Evolutionary conservation across 2,329 filamentous ascomycete species (phyloP), one percentile per base, ranked within the genome.

Genomic region (Pseudogymnoascus sp.): DNA sequence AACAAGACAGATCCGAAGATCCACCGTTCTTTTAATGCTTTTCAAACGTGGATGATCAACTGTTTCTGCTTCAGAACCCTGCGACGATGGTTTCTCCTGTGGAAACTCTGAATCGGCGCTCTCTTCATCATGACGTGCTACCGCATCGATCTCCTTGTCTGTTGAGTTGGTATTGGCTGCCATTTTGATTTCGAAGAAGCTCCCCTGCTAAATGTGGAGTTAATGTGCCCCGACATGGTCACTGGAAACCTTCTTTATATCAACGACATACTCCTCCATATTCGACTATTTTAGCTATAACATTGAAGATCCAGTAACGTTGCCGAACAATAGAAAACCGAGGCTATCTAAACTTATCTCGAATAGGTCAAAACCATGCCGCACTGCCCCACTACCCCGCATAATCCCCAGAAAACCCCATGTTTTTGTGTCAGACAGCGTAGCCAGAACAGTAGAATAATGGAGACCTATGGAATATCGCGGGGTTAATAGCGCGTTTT

Each of bases 301-400:
- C 45, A 29, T 51, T 26, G 23, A 51, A 26, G 45, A 51, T 51
- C 45, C 14, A n/a, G 14, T 51, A 51, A 51, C 45, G 29, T 51
- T 51, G 45, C 45, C 45, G 45, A 51, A 51, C 45, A 51, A 51
- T 51, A 51, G 45, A 51, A 51, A 51, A 51, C 45, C 45, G 45
- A 51, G 45, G 45, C 45, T 51, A 51, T 51, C 45, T 51, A 51
- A 47, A 51, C 45, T 51, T 51, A 29, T n/a, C 45, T 51, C 14
- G 21, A 51, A 51, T 26, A 51, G 45, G 45, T 29, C 26, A 51
- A 29, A 26, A 8, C 2, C 12, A 10, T 26, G 45, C 12, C 6
- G 21, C 45, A n/a, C 12, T 4, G 21, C 45, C 21, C 21, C 23
- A 51, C 14, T 26, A 51, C 21, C 45, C 45, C 45, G 45, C 45